Percentiles rank a stretch among this genome's conserved stretches.
phyloP scores from a whole-genome alignment of 768 basidiomycete species.

The Leccinum sublutescens region DNA sequence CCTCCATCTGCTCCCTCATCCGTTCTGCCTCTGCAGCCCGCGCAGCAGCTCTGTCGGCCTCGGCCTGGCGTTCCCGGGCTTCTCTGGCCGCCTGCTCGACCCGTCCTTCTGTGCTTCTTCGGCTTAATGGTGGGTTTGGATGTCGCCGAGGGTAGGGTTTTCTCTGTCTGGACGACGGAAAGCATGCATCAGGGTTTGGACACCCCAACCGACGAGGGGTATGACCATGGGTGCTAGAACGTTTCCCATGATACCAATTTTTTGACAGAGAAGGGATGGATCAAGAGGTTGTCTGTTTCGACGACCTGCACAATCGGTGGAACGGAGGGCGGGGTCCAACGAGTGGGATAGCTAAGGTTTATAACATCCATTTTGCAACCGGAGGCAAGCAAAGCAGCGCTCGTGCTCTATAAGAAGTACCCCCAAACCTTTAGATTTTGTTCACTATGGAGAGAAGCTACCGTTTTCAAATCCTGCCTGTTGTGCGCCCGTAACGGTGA shows the following conservation, averaged over 20 bases:
- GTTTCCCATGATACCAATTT: slow-evolving; percentile 3
- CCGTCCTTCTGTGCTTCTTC: slow-evolving; percentile 2
- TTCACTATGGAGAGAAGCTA: neutral
- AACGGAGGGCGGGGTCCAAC: neutral
- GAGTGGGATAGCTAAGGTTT: neutral
- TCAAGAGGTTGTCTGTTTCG: neutral
- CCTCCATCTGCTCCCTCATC: slow-evolving; percentile 12
- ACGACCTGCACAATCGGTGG: neutral
- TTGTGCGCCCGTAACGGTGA: neutral
- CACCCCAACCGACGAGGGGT: neutral
- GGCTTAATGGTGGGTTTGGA: slow-evolving; percentile 5
- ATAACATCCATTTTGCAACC: neutral
- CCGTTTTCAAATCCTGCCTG: neutral
- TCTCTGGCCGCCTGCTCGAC: slow-evolving; percentile 5
- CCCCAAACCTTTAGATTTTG: neutral
- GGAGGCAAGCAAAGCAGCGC: neutral
- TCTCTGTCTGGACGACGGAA: too few species aligned
- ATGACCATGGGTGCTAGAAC: neutral
- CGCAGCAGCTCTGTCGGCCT: slow-evolving; percentile 1
- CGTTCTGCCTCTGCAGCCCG: slow-evolving; percentile 8
- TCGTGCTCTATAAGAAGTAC: neutral
- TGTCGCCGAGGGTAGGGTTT: slow-evolving; percentile 13
- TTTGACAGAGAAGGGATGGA: neutral
- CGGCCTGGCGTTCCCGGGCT: slow-evolving; percentile 5
- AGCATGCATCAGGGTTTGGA: neutral